phyloP scores from a whole-genome alignment of 1,284 basidiomycete species.

The Leccinum ponderosum region DNA sequence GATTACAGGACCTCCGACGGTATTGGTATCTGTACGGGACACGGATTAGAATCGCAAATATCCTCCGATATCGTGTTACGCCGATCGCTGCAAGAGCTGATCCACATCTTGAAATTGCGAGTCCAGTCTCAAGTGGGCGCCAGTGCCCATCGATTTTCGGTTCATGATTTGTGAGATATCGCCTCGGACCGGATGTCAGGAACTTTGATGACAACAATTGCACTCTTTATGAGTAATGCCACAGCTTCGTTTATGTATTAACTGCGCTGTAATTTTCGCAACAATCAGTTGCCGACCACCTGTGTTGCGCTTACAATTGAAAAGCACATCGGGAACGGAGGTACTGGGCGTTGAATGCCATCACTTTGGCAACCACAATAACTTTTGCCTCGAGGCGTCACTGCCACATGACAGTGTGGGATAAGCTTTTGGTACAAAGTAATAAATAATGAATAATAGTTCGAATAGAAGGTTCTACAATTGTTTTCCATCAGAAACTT shows the following conservation, averaged over 20 bases:
- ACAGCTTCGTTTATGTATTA: not conserved
- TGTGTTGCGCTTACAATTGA: not conserved
- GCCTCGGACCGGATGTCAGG: not conserved
- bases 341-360: not conserved
- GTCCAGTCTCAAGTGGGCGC: not conserved
- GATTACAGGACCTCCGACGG: not conserved
- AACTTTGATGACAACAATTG: not conserved
- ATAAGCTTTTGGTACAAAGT: not conserved
- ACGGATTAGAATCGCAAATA: not conserved
- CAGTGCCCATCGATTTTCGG: not conserved
- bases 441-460: not conserved
- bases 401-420: not conserved
- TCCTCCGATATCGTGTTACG: not conserved
- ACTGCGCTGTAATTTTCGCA: not conserved
- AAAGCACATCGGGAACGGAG: not conserved
- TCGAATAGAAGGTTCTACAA: not conserved
- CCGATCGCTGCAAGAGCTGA: not conserved
- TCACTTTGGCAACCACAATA: too few species aligned
- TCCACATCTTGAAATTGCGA: not conserved
- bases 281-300: not conserved
- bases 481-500: not conserved
- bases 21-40: not conserved
- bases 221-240: too few species aligned
- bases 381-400: not conserved
- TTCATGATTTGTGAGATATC: not conserved